Conservation (phyloP, 2,329 filamentous ascomycete species). For the Stagonosporopsis vannaccii region DNA sequence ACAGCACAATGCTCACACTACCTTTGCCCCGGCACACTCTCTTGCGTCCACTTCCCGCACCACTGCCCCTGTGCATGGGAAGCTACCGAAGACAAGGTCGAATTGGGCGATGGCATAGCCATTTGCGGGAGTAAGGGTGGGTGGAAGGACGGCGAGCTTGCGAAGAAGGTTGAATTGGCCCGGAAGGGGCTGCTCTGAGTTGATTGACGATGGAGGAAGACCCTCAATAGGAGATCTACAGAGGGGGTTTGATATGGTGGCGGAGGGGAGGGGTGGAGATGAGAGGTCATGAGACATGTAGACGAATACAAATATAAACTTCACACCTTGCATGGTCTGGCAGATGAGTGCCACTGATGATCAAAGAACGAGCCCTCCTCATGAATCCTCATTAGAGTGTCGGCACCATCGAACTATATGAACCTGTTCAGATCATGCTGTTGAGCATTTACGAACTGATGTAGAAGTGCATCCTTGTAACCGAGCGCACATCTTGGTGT, state of each 20-base stretch:
- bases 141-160: conserved; percentile 73
- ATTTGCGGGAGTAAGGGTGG: conserved; percentile 79
- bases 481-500: not conserved
- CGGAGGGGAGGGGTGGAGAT: not conserved
- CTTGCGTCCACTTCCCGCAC: conserved; percentile 95
- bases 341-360: not conserved
- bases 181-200: conserved; percentile 75
- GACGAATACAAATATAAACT: not conserved
- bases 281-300: not conserved
- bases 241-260: not conserved
- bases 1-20: conserved; percentile 89
- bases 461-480: not conserved
- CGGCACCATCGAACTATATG: not conserved
- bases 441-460: not conserved
- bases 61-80: conserved; percentile 92
- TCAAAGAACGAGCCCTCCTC: not conserved
- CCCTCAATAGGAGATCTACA: not conserved
- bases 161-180: conserved; percentile 79
- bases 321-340: not conserved
- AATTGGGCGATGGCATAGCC: conserved; percentile 76
- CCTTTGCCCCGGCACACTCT: conserved; percentile 90
- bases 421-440: not conserved
- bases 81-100: conserved; percentile 68
- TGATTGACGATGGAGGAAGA: no score
- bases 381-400: not conserved